Percentiles rank a stretch among this genome's conserved stretches.
Evolutionary conservation across 2,329 filamentous ascomycete genomes (phyloP).

Genomic region (Tolypocladium inflatum): DNA sequence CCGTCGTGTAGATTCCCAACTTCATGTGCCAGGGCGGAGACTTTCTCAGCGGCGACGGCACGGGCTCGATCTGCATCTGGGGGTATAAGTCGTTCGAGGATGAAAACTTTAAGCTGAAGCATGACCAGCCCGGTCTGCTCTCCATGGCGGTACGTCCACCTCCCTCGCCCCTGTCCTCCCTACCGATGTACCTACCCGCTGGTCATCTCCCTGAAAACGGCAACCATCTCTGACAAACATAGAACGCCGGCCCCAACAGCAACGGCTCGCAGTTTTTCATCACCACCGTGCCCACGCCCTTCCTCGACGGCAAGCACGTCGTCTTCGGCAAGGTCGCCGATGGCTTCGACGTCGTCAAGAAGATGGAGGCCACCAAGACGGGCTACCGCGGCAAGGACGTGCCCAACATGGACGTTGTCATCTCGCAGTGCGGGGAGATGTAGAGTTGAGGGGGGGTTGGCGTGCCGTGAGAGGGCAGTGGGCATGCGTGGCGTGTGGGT

Average conservation of each 20-base stretch:
- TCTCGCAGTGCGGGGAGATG: slow-evolving; percentile 88
- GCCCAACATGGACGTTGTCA: slow-evolving; percentile 74
- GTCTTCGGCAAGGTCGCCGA: slow-evolving; percentile 88
- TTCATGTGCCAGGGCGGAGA: slow-evolving; percentile 99
- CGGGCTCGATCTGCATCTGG: slow-evolving; percentile 81
- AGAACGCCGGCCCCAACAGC: slow-evolving; percentile 86
- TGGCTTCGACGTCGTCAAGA: slow-evolving; percentile 82
- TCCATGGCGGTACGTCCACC: slow-evolving; percentile 74
- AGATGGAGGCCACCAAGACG: slow-evolving; percentile 87
- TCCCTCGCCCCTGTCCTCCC: too few relatives aligned
- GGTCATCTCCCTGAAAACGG: not conserved
- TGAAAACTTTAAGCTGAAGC: slow-evolving; percentile 77
- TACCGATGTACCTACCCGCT: not conserved
- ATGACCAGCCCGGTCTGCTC: slow-evolving; percentile 70
- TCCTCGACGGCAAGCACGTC: slow-evolving; percentile 87
- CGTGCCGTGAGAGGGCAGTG: slow-evolving; percentile 32
- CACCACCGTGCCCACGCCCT: slow-evolving; percentile 77
- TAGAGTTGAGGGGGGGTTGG: not conserved
- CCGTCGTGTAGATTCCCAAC: slow-evolving; percentile 64
- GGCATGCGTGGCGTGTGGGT: not conserved
- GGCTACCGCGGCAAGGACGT: slow-evolving; percentile 64
- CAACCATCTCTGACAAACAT: slow-evolving; percentile 2
- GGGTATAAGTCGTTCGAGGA: slow-evolving; percentile 77
- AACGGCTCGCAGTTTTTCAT: slow-evolving; percentile 98
- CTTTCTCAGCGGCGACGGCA: slow-evolving; percentile 88